Evolutionary conservation across 1,139 yeast genomes (phyloP).

Genomic region (Taphrina betulina): DNA sequence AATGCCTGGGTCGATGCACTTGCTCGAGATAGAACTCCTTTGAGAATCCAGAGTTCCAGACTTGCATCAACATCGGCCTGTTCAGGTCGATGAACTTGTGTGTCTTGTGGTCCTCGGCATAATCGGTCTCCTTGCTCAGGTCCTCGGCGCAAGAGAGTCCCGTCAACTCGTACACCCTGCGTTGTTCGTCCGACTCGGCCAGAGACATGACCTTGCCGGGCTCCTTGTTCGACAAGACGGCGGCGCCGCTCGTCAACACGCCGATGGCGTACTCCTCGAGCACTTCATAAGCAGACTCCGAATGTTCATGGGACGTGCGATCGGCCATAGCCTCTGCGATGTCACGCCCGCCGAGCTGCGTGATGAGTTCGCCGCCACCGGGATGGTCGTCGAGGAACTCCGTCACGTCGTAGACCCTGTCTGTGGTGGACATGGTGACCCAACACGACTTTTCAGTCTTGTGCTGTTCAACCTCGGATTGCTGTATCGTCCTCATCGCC

Average conservation of each 20-base stretch:
- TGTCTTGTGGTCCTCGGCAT: constrained; percentile 61
- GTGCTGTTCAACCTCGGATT: constrained; percentile 47
- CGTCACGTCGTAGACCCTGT: constrained; percentile 51
- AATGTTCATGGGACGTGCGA: constrained; percentile 65
- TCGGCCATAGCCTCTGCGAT: constrained; percentile 78
- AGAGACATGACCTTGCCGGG: constrained; percentile 17
- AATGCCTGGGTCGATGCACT: constrained; percentile 95
- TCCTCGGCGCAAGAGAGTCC: constrained; percentile 57
- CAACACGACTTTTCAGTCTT: constrained; percentile 59
- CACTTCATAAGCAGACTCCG: constrained; percentile 85
- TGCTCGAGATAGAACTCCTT: constrained; percentile 92
- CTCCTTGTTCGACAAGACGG: constrained; percentile 13
- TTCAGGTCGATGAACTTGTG: constrained; percentile 84
- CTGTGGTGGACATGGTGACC: constrained; percentile 53
- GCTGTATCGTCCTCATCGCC: constrained; percentile 29
- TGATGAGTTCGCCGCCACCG: constrained; percentile 70
- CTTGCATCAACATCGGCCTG: constrained; percentile 77
- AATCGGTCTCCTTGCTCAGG: constrained; percentile 76
- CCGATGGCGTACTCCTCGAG: constrained; percentile 68
- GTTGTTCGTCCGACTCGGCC: constrained; percentile 52
- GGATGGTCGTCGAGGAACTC: constrained; percentile 50
- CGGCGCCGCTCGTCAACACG: constrained; percentile 54
- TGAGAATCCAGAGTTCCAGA: constrained; percentile 66
- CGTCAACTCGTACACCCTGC: constrained; percentile 49
- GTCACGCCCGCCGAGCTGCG: constrained; percentile 81